These are phyloP conservation scores for Huntiella decipiens DNA, from an alignment of 2,329 filamentous ascomycete species.

Conservation along the genomic window DNA sequence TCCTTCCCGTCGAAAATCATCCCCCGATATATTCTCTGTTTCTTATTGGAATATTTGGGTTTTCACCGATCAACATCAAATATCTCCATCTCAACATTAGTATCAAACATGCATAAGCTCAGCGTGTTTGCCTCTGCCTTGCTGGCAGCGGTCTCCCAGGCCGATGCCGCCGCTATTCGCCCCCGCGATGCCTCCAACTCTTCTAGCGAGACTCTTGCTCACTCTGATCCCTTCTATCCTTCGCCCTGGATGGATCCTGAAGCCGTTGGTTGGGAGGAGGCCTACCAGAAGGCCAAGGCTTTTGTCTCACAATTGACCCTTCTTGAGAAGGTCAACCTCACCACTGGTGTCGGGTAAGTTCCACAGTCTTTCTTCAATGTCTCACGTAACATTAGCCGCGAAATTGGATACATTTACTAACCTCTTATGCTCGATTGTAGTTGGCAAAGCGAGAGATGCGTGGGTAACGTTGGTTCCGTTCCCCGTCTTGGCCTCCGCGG, in stretches of 20 bases:
- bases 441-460: conserved; percentile 45
- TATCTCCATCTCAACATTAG: background rate
- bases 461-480: conserved; percentile 55
- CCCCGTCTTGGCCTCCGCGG: conserved; percentile 50
- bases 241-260: conserved; percentile 69
- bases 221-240: conserved; percentile 51
- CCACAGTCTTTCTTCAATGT: too few relatives aligned
- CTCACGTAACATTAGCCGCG: too few relatives aligned
- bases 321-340: conserved; percentile 83
- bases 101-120: conserved; percentile 7
- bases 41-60: background rate
- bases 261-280: conserved; percentile 53
- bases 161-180: conserved; percentile 2
- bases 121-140: conserved; percentile 10
- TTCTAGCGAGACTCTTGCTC: conserved; percentile 16
- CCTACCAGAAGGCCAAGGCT: conserved; percentile 54
- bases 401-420: too few relatives aligned
- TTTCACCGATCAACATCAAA: background rate
- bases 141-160: conserved; percentile 6
- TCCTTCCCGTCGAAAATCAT: background rate
- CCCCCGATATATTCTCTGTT: background rate
- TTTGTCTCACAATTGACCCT: conserved; percentile 75
- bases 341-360: conserved; percentile 66
- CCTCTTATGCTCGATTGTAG: conserved; percentile 12
- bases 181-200: background rate